A percentile compares a stretch with the other conserved stretches of the same genome.
These are phyloP conservation scores for Meyerozyma athensensis DNA, from an alignment of 1,139 yeast species.

Conservation along the genomic window DNA sequence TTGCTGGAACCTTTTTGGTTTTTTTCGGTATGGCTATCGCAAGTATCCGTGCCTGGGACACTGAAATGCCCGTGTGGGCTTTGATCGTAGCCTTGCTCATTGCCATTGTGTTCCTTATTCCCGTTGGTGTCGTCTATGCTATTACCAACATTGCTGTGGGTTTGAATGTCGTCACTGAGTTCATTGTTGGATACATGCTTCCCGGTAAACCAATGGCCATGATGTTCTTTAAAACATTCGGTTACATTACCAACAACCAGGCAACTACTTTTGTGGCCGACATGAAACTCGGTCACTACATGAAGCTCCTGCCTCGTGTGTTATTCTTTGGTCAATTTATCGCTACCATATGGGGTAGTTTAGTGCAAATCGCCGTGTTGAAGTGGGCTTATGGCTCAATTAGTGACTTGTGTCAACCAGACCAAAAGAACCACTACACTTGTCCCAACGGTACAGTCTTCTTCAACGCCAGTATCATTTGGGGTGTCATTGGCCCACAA, in stretches of 20 bases:
- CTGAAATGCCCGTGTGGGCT: constrained; percentile 39
- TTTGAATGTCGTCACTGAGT: constrained; percentile 42
- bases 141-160: constrained; percentile 43
- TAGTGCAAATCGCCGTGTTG: constrained; percentile 42
- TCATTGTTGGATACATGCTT: constrained; percentile 43
- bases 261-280: constrained; percentile 52
- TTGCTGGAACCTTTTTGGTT: constrained; percentile 36
- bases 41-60: constrained; percentile 37
- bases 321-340: constrained; percentile 42
- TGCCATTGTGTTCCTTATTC: constrained; percentile 37
- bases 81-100: constrained; percentile 37
- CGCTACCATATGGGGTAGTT: constrained; percentile 43
- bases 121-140: constrained; percentile 40
- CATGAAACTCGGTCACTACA: constrained; percentile 51
- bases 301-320: constrained; percentile 46
- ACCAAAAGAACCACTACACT: constrained; percentile 35
- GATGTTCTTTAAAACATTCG: constrained; percentile 45
- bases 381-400: constrained; percentile 43
- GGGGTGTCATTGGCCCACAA: constrained; percentile 45
- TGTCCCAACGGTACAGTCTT: constrained; percentile 43
- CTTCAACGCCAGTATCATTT: constrained; percentile 43
- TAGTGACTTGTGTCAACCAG: constrained; percentile 41
- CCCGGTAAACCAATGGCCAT: constrained; percentile 46
- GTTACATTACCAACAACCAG: constrained; percentile 50
- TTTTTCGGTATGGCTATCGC: constrained; percentile 39